Percentiles rank a stretch among this genome's conserved stretches.
Evolutionary conservation across 192 early-diverging fungal species (phyloP).

Genomic region (Coemansia erecta): DNA sequence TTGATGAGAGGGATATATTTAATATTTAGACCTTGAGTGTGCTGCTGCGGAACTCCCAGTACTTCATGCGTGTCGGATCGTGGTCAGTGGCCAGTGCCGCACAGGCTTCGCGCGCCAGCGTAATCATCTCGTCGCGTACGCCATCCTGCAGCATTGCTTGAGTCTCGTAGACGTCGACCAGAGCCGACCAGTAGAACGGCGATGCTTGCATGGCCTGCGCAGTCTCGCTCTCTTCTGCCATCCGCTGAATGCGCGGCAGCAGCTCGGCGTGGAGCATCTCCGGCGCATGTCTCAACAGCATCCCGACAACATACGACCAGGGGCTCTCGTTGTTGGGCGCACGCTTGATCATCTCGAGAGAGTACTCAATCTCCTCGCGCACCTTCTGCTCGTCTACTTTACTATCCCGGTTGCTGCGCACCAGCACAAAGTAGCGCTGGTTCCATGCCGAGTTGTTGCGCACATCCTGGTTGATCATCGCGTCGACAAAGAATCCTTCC

Average conservation of each 20-base stretch:
- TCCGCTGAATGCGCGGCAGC: slow-evolving; percentile 26
- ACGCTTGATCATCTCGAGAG: slow-evolving; percentile 64
- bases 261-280: slow-evolving; percentile 26
- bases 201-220: slow-evolving; percentile 16
- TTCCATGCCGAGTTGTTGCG: slow-evolving; percentile 99
- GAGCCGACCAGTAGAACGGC: slow-evolving; percentile 48
- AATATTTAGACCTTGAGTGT: slow-evolving; percentile 5
- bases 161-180: slow-evolving; percentile 48
- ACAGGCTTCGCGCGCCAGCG: slow-evolving; percentile 22
- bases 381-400: slow-evolving; percentile 47
- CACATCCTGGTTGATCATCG: slow-evolving; percentile 74
- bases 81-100: slow-evolving; percentile 22
- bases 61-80: slow-evolving; percentile 37
- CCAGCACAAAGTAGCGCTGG: slow-evolving; percentile 83
- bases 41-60: slow-evolving; percentile 44
- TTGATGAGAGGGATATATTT: background rate
- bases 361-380: slow-evolving; percentile 65
- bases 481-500: slow-evolving; percentile 75
- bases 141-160: slow-evolving; percentile 18
- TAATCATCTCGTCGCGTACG: slow-evolving; percentile 9
- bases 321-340: slow-evolving; percentile 92
- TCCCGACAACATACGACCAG: slow-evolving; percentile 86
- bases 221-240: slow-evolving; percentile 22
- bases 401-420: slow-evolving; percentile 11
- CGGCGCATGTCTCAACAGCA: slow-evolving; percentile 42